Evolutionary conservation across 1,284 basidiomycete genomes (phyloP), one percentile per base, ranked within the genome.

Genomic region (Microbotryum violaceum): DNA sequence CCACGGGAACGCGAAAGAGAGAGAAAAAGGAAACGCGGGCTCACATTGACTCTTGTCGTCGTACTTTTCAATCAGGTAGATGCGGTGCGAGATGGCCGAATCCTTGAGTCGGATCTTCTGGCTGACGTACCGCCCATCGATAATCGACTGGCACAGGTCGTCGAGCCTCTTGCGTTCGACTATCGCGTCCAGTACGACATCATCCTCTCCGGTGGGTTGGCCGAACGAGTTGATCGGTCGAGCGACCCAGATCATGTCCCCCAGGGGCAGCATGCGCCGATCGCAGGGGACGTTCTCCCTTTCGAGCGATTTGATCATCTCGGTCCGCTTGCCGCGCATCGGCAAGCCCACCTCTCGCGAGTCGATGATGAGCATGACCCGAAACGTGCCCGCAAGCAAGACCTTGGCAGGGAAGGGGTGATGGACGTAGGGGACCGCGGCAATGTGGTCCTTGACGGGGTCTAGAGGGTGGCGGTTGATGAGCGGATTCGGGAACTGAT

Each of bases 161-260:
- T 82, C 81, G 23, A 82, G 71, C 21, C 81, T 66, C 68, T 83
- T 83, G 54, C 81, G 72, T 73, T 83, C 82, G 5, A 81, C 76
- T 12, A 82, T 79, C 58, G 77, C 80, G 65, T 83, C 81, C 46
- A 83, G 71, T 20, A 82, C 79, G 62, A 79, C 78, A 58, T 82
- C 80, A 45, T 72, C 66, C 49, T 64, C 59, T 33, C 71, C 70
- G 1, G 62, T 54, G 14, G 27, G 44, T 2, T 73, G 72, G 7
- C 71, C 60, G 21, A 70, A 70, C 9, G 68, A 70, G 47, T 76
- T 75, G 20, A 68, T 71, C 31, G 76, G 60, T 29, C 75, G 73
- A 1, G 81, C 82, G 18, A 83, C 73, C 82, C 82, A 83, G 29
- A 79, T 73, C 61, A 80, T 79, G 71, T 83, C 82, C 6, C 82